Conservation (phyloP, 2,329 filamentous ascomycete species). For the Blumeriella jaapii region DNA sequence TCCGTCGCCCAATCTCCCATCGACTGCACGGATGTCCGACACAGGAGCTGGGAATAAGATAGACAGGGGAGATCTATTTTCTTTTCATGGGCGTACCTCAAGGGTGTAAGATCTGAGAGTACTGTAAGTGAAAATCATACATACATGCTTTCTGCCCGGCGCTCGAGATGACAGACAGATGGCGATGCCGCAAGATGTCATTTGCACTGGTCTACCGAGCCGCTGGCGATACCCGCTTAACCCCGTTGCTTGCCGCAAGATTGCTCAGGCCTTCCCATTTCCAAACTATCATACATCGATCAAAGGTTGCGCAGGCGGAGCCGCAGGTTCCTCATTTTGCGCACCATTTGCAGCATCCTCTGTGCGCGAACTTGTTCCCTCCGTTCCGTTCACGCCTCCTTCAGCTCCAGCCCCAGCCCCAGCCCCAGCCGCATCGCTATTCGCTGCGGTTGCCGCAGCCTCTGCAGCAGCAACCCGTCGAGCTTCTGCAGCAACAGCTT, state of each 20-base stretch:
- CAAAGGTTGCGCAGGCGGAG: constrained; percentile 10
- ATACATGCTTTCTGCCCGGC: too few species aligned
- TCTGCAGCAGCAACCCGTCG: constrained; percentile 19
- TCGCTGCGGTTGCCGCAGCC: constrained; percentile 12
- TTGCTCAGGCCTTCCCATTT: not conserved
- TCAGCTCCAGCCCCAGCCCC: constrained; percentile 1
- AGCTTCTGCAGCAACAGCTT: constrained; percentile 22
- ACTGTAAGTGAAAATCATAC: too few species aligned
- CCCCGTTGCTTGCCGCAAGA: not conserved
- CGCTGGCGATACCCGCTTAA: not conserved
- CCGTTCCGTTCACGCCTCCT: not conserved
- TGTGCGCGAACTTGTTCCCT: not conserved
- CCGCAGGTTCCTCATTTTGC: constrained; percentile 4
- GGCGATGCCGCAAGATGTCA: too few species aligned
- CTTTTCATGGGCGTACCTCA: too few species aligned
- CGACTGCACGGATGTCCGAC: too few species aligned
- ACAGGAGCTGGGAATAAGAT: too few species aligned
- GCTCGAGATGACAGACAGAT: too few species aligned
- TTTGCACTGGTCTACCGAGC: too few species aligned
- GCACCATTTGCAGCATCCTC: constrained; percentile 3
- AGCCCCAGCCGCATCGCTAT: constrained; percentile 5
- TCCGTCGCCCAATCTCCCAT: too few species aligned
- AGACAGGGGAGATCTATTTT: too few species aligned
- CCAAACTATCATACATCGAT: constrained; percentile 7
- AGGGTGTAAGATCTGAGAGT: too few species aligned